Evolutionary conservation across 768 basidiomycete species (phyloP), one percentile per base, ranked within the genome.

Genomic region (Crucibulum laeve): DNA sequence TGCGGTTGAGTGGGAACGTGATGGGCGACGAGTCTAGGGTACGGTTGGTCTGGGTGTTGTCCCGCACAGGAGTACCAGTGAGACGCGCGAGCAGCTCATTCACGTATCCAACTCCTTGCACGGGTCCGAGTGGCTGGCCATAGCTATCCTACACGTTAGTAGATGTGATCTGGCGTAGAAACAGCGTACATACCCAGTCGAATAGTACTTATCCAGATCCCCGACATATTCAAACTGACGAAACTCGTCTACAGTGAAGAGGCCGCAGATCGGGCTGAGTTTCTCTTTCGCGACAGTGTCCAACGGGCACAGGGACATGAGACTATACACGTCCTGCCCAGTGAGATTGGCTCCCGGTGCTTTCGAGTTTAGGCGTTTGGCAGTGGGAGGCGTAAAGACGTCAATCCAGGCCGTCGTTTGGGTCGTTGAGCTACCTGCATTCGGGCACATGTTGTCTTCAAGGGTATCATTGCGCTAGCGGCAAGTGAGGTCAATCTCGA

Each of bases 71-170:
- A 13, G 58, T 61, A 13, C 71, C 70, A 0, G 83, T 87, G 33
- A 95, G 71, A 8, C 93, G 79, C 0, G 89, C 87, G 17, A 94
- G 59, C n/a, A 95, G 76, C 64, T 94, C 91, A 58, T 91, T 92
- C 55, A 88, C 70, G 58, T 87, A 95, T 4, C 91, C 92, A 3
- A 92, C 82, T 24, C 90, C 89, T 57, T 89, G 87, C 5, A 90
- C 79, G 4, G 69, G 82, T 1, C 90, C 89, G 1, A 91, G 67
- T 2, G 59, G 51, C 47, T 80, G 78, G 3, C 89, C 88, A 46
- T 87, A 76, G 15, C 85, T 87, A 46, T 17, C 8, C 18, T 15
- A 3, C 21, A 10, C 23, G 17, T 13, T 8, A 14, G 25, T 15
- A 39, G 18, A 36, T 7, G 38, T 23, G 2, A 13, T 3, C 2